Base-by-base conservation (phyloP, 192 early-diverging fungal species). In the Allomyces javanicus region DNA sequence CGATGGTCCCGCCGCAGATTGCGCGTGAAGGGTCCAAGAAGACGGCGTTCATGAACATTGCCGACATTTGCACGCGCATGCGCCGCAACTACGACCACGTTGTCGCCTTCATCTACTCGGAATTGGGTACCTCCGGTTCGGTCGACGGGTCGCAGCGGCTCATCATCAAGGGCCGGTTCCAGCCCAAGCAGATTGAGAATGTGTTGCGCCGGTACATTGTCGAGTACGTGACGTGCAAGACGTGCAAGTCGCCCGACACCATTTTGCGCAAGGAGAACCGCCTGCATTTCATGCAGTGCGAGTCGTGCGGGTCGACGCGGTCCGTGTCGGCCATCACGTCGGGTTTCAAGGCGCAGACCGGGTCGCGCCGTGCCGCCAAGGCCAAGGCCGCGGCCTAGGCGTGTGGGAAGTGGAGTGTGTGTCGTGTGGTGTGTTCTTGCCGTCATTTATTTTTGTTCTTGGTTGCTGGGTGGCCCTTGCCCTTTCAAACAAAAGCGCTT, bases 161-260 rank as follows among this genome's bases (percentile, higher is more conserved):
- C 63, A 77, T 97, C 62, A 97, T 99, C 79, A 94, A 93, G 84
- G 96, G 96, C 63, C 82, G 89, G 64, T 99, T 97, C 89, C 89
- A 93, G 75, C 94, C 91, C 74, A 97, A 95, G 81, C 94, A 97
- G 78, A 95, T 99, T 69, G 96, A 97, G 75, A 94, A 86, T 69
- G 92, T 99, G 44, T 79, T 99, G 69, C 92, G 94, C 72, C 86
- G 87, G 65, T 99, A 99, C 71, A 95, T 99, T 80, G 80, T 87
- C 63, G 94, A 99, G 74, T 99, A 99, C 66, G 94, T 99, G 24
- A 89, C 92, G 14, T 99, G 96, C 82, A 99, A 99, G 81, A 95
- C 93, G 25, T 99, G 96, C 84, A 95, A 94, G 74, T 89, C 87
- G 17, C 85, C 88, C 25, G 90, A 99, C 64, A 97, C 96, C 23